A percentile compares a stretch with the other conserved stretches of the same genome.
Evolutionary conservation across 768 basidiomycete species (phyloP).

Genomic region (Boletus coccyginus): DNA sequence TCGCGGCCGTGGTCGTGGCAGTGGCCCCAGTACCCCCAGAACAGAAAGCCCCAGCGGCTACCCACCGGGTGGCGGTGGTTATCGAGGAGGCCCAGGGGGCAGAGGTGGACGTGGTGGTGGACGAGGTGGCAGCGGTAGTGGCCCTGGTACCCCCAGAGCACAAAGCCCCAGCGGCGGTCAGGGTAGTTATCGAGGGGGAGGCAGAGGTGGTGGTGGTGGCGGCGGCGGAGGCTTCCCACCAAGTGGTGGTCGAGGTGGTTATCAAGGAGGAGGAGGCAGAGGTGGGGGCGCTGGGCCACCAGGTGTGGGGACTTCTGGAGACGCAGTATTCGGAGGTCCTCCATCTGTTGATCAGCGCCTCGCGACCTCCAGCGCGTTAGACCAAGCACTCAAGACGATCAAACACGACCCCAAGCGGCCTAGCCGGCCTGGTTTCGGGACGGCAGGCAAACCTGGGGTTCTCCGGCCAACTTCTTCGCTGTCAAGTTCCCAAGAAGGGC

Average conservation of each 20-base stretch:
- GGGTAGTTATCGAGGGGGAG: no score
- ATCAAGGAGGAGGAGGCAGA: conserved; percentile 17
- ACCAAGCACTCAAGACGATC: conserved; percentile 29
- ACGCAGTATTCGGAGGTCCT: conserved; percentile 27
- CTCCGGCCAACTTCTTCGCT: conserved; percentile 53
- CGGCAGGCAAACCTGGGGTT: conserved; percentile 35
- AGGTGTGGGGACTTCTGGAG: conserved; percentile 28
- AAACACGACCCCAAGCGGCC: conserved; percentile 38
- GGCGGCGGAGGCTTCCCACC: neutral
- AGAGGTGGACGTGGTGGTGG: conserved; percentile 9
- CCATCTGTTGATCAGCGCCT: conserved; percentile 36
- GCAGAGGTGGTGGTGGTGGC: no score
- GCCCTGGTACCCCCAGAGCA: neutral
- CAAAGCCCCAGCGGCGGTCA: conserved; percentile 1
- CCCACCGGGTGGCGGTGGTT: neutral
- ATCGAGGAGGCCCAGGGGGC: conserved; percentile 11
- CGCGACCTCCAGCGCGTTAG: conserved; percentile 22
- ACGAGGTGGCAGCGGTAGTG: no score
- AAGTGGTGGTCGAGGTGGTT: conserved; percentile 7
- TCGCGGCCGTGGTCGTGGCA: conserved; percentile 17
- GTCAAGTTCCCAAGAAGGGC: conserved; percentile 36
- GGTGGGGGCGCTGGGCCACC: conserved; percentile 27
- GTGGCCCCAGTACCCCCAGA: conserved; percentile 1
- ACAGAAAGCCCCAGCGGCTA: neutral
- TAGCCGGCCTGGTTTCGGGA: conserved; percentile 46